Percentiles rank a stretch among this genome's conserved stretches.
phyloP scores from a whole-genome alignment of 129 eudicot species.

The Lactuca saligna region DNA sequence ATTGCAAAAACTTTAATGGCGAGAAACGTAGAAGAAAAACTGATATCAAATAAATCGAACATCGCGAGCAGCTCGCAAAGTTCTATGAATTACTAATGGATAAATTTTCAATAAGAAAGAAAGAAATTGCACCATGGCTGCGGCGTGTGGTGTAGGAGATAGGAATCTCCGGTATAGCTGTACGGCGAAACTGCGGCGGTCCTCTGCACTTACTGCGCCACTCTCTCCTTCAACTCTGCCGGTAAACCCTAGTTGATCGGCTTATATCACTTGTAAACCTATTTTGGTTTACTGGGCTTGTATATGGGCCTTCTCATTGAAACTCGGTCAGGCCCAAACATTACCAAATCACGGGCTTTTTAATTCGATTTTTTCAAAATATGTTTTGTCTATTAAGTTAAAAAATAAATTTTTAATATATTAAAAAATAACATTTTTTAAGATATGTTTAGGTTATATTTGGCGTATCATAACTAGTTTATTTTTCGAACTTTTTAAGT shows the following conservation, averaged over 20 bases:
- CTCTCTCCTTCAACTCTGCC: conserved; percentile 8
- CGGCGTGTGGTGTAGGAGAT: conserved; percentile 14
- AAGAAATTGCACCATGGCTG: background rate
- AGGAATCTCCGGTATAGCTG: conserved; percentile 2
- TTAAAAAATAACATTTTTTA: too few relatives aligned
- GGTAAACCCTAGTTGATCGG: conserved; percentile 1
- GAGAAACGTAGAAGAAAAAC: background rate
- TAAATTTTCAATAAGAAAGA: background rate
- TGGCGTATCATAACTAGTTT: too few relatives aligned
- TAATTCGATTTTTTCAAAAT: too few relatives aligned
- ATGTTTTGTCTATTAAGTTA: too few relatives aligned
- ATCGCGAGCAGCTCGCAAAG: background rate
- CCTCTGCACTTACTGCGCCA: background rate
- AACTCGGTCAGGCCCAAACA: background rate
- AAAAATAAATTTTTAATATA: too few relatives aligned
- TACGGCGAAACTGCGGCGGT: background rate
- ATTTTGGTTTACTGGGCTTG: conserved; percentile 1
- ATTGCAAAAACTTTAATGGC: background rate
- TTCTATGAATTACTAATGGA: background rate
- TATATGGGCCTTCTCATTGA: too few relatives aligned
- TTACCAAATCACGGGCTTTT: background rate
- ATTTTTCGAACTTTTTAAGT: too few relatives aligned
- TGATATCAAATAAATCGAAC: background rate
- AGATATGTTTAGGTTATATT: too few relatives aligned
- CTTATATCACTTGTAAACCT: conserved; percentile 12